Conservation (phyloP, 345 rosid genomes). For the Salix viminalis region DNA sequence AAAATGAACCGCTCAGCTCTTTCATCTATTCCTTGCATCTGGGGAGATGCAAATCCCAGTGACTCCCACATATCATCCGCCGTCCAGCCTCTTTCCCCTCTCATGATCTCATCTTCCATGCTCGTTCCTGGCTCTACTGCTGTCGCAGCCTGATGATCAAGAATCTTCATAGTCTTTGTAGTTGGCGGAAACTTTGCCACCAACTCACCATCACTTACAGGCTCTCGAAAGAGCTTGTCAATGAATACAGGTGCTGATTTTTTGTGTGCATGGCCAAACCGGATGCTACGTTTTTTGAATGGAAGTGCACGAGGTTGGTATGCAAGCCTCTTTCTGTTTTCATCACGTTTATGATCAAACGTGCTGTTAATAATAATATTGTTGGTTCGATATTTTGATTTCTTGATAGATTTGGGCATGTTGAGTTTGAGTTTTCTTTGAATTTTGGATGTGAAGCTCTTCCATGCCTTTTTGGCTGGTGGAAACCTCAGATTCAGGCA, state of each 20-base stretch:
- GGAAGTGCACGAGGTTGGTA: neutral
- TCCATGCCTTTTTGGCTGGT: conserved; percentile 70
- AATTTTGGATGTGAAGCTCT: conserved; percentile 53
- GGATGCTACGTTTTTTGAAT: neutral
- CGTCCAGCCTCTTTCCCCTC: neutral
- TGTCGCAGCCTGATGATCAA: neutral
- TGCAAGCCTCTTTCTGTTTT: neutral
- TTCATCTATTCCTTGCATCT: conserved; percentile 54
- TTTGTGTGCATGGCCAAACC: conserved; percentile 27
- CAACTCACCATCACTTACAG: neutral
- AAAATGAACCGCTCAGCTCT: conserved; percentile 74
- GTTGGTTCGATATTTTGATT: conserved; percentile 8
- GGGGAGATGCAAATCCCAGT: conserved; percentile 41
- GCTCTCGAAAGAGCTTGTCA: conserved; percentile 45
- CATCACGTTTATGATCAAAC: neutral
- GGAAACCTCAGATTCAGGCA: conserved; percentile 47
- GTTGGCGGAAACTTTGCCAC: neutral
- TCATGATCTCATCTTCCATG: neutral
- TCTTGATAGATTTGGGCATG: conserved; percentile 35
- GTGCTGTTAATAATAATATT: neutral
- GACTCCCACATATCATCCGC: conserved; percentile 51
- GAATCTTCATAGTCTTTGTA: conserved; percentile 6
- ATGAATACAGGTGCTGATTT: conserved; percentile 46
- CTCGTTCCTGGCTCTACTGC: conserved; percentile 6
- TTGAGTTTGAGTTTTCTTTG: conserved; percentile 43